phyloP scores from a whole-genome alignment of 73 alveolate genomes.

The Paramecium biaurelia region DNA sequence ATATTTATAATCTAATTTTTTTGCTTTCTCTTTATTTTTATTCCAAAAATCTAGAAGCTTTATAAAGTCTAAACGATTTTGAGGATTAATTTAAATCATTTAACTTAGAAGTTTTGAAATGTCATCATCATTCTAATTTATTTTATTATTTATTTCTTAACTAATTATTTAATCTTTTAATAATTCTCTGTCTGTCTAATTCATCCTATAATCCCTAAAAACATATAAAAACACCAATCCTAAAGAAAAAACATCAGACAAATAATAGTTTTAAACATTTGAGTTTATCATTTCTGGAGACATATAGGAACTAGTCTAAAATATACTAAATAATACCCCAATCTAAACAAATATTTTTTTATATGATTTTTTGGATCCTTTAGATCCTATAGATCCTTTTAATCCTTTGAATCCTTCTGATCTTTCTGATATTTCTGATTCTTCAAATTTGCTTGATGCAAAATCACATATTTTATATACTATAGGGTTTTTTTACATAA shows the following conservation, averaged over 20 bases:
- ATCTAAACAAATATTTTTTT: too few relatives aligned
- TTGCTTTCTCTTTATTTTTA: background rate
- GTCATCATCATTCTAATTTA: background rate
- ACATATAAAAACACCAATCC: background rate
- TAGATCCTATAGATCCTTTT: background rate
- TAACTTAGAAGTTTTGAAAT: background rate
- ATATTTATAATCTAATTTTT: background rate
- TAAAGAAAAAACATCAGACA: slow-evolving; percentile 13
- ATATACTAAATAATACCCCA: background rate
- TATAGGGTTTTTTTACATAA: background rate
- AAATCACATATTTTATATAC: background rate
- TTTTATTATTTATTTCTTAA: background rate
- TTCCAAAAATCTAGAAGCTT: background rate
- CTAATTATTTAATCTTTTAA: background rate
- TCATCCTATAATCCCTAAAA: background rate
- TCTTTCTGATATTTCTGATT: background rate
- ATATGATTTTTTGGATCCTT: too few relatives aligned
- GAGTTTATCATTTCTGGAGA: background rate
- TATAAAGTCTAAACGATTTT: background rate
- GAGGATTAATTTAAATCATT: background rate
- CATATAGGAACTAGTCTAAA: slow-evolving; percentile 10
- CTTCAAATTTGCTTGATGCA: background rate
- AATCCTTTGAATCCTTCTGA: background rate
- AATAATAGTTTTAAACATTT: background rate
- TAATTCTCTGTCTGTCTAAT: background rate